Evolutionary conservation across 164 flowering plant genomes (phyloP), one percentile per base, ranked within the genome.

Genomic region (Nymphaea colorata): DNA sequence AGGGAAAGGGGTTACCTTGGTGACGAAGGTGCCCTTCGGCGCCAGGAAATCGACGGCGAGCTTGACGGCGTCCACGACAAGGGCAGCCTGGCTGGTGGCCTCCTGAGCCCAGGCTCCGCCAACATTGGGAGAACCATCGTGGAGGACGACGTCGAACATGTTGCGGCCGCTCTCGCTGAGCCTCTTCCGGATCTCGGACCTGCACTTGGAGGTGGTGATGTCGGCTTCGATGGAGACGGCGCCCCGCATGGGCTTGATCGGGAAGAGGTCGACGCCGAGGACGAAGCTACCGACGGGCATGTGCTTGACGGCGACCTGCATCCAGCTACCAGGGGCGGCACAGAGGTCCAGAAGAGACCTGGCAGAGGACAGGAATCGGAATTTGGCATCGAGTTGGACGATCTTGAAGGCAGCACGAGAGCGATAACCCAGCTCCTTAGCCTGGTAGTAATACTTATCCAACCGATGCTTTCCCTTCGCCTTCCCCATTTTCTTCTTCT

Each of bases 241-340:
- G 61, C 96, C 95, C 16, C 89, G 86, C 8, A 93, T 66, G 8
- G 95, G 93, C 0, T 87, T 83, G 57, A 93, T 93, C 0, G 90
- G 89, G 55, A 78, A 85, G 66, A 91, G 79, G 71, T 93, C 96
- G 65, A 93, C 75, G 12, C 96, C 98, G 66, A 93, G 71, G 43
- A 93, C 82, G 68, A 89, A 82, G 70, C 87, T 76, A 15, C 89
- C 87, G 36, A 91, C 96, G 17, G 98, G 98, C 5, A 81, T 84
- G 0, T 84, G 85, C 65, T 85, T 78, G 6, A 89, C 93, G n/a
- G 90, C 83, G 2, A 88, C 93, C 62, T 93, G 97, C 88, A 88
- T 84, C 98, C 96, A 93, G 2, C 96, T 91, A 4, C 97, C 97
- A 8, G 98, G 98, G 6, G 96, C 98, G 68, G 98, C 98, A 72